Conservation (phyloP, 73 alveolate genomes). For the Blepharisma japonicum region DNA sequence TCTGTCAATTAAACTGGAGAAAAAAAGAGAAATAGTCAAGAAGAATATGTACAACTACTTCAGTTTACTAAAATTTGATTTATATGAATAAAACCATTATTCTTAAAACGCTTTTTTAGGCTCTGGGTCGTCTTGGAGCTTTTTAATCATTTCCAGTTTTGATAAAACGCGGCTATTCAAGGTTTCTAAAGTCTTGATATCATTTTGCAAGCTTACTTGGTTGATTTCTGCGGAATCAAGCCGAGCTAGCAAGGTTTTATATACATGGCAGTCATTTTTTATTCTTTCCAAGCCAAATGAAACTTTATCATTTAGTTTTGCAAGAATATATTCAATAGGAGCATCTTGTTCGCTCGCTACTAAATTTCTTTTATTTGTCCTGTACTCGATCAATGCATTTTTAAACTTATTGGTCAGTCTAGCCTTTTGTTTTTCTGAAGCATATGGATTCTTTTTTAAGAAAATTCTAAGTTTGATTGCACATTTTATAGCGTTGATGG, state of each 20-base stretch:
- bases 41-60: too few species aligned
- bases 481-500: slow-evolving; percentile 20
- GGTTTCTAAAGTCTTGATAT: background rate
- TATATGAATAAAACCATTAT: too few species aligned
- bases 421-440: slow-evolving; percentile 12
- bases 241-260: slow-evolving; percentile 21
- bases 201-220: slow-evolving; percentile 1
- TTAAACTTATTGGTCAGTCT: slow-evolving; percentile 21
- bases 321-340: slow-evolving; percentile 49
- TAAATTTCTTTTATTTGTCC: slow-evolving; percentile 43
- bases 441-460: background rate
- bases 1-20: too few species aligned
- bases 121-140: background rate
- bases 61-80: too few species aligned
- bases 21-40: too few species aligned
- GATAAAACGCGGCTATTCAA: background rate
- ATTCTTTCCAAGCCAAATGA: slow-evolving; percentile 60
- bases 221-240: slow-evolving; percentile 27
- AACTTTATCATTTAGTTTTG: slow-evolving; percentile 50
- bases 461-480: slow-evolving; percentile 22
- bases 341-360: slow-evolving; percentile 53
- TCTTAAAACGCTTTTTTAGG: background rate
- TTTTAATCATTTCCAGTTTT: slow-evolving; percentile 7
- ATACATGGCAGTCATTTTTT: slow-evolving; percentile 39
- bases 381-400: slow-evolving; percentile 27